These are phyloP conservation scores for Setaria viridis DNA, from an alignment of 202 grass and related monocot genomes.

Conservation along the genomic window DNA sequence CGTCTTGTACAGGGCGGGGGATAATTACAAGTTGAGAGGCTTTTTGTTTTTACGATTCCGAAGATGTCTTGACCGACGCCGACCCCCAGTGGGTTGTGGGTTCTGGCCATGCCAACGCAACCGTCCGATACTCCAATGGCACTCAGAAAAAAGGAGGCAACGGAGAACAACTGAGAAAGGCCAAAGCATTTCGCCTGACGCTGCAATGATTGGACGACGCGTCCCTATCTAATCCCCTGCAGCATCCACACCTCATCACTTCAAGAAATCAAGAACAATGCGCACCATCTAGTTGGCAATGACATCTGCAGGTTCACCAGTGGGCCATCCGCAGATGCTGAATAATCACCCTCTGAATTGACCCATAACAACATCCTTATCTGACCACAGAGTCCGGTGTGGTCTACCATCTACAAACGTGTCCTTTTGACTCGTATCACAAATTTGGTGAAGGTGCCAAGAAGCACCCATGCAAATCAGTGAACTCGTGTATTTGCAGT, in stretches of 20 bases:
- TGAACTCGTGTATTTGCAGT: too few relatives aligned
- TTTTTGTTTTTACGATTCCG: not conserved
- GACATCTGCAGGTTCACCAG: not conserved
- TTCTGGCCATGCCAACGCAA: not conserved
- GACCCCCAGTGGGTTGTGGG: too few relatives aligned
- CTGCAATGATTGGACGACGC: not conserved
- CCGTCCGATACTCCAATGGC: not conserved
- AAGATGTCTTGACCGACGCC: too few relatives aligned
- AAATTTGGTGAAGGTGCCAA: not conserved
- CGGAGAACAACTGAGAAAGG: not conserved
- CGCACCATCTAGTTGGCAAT: slow-evolving; percentile 12
- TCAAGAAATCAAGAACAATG: not conserved
- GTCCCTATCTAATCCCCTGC: slow-evolving; percentile 20
- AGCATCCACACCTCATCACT: not conserved
- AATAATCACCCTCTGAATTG: not conserved
- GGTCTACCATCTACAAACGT: not conserved
- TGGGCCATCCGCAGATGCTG: not conserved
- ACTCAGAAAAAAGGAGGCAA: not conserved
- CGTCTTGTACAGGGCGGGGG: too few relatives aligned
- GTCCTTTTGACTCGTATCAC: not conserved
- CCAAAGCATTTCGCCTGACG: slow-evolving; percentile 6
- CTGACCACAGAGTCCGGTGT: not conserved
- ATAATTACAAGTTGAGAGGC: too few relatives aligned
- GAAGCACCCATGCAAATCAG: slow-evolving; percentile 1
- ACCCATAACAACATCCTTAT: not conserved